Evolutionary conservation across 2,329 filamentous ascomycete species (phyloP).

Genomic region (Pseudocercospora cruenta): DNA sequence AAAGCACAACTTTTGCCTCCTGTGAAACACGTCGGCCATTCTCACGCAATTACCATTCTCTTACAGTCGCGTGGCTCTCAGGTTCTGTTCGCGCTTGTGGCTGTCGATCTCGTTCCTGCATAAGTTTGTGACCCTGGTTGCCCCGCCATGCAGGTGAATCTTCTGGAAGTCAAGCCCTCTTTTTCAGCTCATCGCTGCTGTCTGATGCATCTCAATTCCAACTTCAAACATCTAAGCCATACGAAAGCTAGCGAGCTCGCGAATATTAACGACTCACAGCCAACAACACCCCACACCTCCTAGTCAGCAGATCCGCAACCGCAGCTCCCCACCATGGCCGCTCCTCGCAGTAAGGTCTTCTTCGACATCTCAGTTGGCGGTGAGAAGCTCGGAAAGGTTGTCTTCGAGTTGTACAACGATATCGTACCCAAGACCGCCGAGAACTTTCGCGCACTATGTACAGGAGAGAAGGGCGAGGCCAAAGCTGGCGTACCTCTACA

Average conservation of each 20-base stretch:
- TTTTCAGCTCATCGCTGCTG: background rate
- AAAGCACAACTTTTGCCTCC: background rate
- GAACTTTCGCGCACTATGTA: slow-evolving; percentile 94
- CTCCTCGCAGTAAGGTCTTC: slow-evolving; percentile 74
- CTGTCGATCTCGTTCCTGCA: slow-evolving; percentile 7
- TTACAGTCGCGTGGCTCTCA: background rate
- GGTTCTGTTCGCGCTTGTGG: background rate
- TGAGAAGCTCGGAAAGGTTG: slow-evolving; percentile 73
- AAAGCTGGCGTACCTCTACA: slow-evolving; percentile 82
- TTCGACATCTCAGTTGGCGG: slow-evolving; percentile 88
- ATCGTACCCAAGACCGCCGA: slow-evolving; percentile 92
- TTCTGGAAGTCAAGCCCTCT: background rate
- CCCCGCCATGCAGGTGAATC: slow-evolving; percentile 1
- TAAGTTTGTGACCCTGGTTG: background rate
- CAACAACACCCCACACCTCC: background rate
- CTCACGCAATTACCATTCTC: background rate
- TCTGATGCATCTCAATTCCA: too few species aligned
- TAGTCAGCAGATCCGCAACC: background rate
- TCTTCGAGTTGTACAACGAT: slow-evolving; percentile 73
- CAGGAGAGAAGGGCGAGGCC: slow-evolving; percentile 87
- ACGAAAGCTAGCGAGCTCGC: background rate
- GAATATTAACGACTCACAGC: background rate
- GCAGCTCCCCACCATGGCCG: slow-evolving; percentile 15
- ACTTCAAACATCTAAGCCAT: background rate
- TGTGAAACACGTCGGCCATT: background rate